These are phyloP conservation scores for Tetragonia tetragonoides DNA, from an alignment of 148 eudicot genomes.

Conservation along the genomic window DNA sequence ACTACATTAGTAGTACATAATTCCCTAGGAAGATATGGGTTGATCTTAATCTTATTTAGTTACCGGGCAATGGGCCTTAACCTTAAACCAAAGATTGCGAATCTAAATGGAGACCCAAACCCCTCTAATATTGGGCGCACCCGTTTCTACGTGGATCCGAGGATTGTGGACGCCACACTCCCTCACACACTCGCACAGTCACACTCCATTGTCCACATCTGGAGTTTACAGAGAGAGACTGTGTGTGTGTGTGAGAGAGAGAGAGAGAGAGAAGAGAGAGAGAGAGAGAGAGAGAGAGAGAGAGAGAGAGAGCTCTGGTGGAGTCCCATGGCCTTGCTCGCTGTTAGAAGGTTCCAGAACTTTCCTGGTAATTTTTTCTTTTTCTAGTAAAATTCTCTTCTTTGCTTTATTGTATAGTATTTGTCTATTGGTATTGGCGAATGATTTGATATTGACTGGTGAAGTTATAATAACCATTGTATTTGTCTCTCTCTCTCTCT, in stretches of 20 bases:
- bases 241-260: neutral
- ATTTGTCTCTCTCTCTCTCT: no score
- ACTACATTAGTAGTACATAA: no score
- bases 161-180: slow-evolving; percentile 2
- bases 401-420: neutral
- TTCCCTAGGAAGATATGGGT: slow-evolving; percentile 5
- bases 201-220: no score
- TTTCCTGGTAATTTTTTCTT: slow-evolving; percentile 2
- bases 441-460: no score
- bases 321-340: neutral
- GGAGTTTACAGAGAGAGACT: no score
- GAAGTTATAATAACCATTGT: no score
- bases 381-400: no score
- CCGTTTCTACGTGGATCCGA: neutral
- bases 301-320: neutral
- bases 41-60: neutral
- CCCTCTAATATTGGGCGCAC: neutral
- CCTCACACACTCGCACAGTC: no score
- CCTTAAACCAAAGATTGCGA: neutral
- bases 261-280: neutral
- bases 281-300: no score
- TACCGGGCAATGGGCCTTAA: neutral
- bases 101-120: neutral
- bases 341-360: neutral
- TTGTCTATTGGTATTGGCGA: neutral